A percentile compares a stretch with the other conserved stretches of the same genome.
Evolutionary conservation across 2,329 filamentous ascomycete species (phyloP).

Genomic region (Hymenoscyphus fraxineus): DNA sequence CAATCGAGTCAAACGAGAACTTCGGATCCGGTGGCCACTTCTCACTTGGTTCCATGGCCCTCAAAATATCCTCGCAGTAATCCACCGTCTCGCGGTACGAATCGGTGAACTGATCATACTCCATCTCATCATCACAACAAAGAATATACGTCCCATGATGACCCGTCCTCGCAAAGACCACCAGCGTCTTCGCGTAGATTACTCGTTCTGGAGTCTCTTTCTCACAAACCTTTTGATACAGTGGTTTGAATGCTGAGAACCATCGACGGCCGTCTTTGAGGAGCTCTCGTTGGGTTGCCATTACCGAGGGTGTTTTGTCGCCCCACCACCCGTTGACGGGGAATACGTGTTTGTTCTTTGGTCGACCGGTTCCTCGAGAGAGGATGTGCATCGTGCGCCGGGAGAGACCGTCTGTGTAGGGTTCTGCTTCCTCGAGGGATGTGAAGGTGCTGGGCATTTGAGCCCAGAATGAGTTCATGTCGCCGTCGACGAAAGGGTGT

Average conservation of each 20-base stretch:
- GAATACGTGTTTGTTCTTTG: constrained; percentile 9
- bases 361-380: constrained; percentile 7
- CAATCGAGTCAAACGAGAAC: constrained; percentile 59
- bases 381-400: constrained; percentile 16
- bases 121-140: constrained; percentile 19
- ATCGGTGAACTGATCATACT: constrained; percentile 21
- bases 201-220: constrained; percentile 6
- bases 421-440: constrained; percentile 13
- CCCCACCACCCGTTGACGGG: constrained; percentile 21
- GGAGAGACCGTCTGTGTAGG: constrained; percentile 14
- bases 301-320: constrained; percentile 8
- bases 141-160: constrained; percentile 14
- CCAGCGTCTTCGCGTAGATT: constrained; percentile 31
- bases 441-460: constrained; percentile 17
- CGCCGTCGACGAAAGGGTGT: constrained; percentile 8
- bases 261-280: constrained; percentile 8
- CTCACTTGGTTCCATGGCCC: constrained; percentile 10
- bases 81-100: constrained; percentile 16
- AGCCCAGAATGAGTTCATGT: constrained; percentile 9
- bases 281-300: constrained; percentile 15
- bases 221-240: constrained; percentile 1
- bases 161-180: constrained; percentile 51
- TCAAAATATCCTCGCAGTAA: constrained; percentile 17
- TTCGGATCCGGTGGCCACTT: constrained; percentile 13
- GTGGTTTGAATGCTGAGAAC: constrained; percentile 10